Evolutionary conservation across 1,139 yeast species (phyloP).

Genomic region (Blastobotrys indianensis): DNA sequence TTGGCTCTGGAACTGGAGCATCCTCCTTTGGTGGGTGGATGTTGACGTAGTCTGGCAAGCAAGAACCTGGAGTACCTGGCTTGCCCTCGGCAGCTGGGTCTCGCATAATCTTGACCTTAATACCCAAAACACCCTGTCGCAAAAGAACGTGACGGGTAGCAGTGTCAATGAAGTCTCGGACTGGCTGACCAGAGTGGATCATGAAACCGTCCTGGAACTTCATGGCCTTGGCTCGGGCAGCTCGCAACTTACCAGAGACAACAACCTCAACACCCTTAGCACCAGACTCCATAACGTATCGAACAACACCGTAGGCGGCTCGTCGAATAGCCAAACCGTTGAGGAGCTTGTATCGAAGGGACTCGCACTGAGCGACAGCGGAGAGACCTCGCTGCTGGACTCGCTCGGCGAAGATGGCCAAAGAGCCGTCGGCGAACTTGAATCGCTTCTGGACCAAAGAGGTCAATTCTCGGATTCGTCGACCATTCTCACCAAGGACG

Average conservation of each 20-base stretch:
- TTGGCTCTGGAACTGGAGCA: constrained; percentile 79
- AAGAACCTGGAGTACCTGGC: constrained; percentile 75
- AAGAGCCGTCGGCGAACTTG: constrained; percentile 91
- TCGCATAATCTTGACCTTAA: constrained; percentile 98
- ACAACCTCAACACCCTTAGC: constrained; percentile 99
- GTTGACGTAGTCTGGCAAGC: constrained; percentile 93
- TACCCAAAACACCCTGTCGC: constrained; percentile 99
- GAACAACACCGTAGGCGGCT: constrained; percentile 99
- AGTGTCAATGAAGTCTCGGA: constrained; percentile 94
- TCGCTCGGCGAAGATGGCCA: constrained; percentile 97
- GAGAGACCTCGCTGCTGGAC: constrained; percentile 99
- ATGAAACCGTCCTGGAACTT: constrained; percentile 99
- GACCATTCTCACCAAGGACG: constrained; percentile 99
- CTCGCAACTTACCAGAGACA: constrained; percentile 98
- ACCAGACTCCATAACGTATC: constrained; percentile 99
- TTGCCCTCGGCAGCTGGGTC: constrained; percentile 86
- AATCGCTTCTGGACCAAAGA: constrained; percentile 98
- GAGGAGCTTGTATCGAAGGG: constrained; percentile 95
- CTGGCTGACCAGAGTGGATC: constrained; percentile 99
- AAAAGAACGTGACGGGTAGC: constrained; percentile 99
- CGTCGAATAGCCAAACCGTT: constrained; percentile 99
- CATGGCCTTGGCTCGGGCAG: constrained; percentile 99
- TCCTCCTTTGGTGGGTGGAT: constrained; percentile 98
- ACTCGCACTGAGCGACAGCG: constrained; percentile 99
- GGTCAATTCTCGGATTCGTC: constrained; percentile 99